A percentile compares a stretch with the other conserved stretches of the same genome.
These are phyloP conservation scores for Candolleomyces aberdarensis DNA, from an alignment of 768 basidiomycete species.

Conservation along the genomic window DNA sequence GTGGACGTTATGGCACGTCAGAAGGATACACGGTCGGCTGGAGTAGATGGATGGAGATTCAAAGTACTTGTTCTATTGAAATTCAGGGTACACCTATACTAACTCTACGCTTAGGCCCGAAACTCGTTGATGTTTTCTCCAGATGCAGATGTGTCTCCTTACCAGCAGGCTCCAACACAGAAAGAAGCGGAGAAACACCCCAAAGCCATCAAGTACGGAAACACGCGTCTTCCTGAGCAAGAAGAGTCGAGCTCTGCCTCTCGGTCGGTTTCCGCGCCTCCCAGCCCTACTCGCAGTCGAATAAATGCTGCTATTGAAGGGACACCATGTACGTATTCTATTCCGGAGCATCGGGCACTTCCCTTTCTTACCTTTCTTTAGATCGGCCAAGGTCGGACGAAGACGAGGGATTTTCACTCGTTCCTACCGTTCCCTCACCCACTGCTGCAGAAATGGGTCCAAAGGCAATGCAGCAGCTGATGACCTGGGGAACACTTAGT, in stretches of 20 bases:
- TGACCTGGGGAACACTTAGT: slow-evolving; percentile 96
- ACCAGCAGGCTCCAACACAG: slow-evolving; percentile 40
- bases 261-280: slow-evolving; percentile 54
- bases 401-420: slow-evolving; percentile 62
- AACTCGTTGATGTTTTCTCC: slow-evolving; percentile 96
- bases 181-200: slow-evolving; percentile 35
- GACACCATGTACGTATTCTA: slow-evolving; percentile 68
- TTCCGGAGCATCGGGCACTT: neutral
- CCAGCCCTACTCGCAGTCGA: slow-evolving; percentile 87
- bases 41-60: slow-evolving; percentile 82
- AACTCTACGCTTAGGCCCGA: slow-evolving; percentile 57
- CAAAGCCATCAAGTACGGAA: slow-evolving; percentile 70
- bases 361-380: slow-evolving; percentile 23
- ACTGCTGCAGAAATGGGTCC: slow-evolving; percentile 80
- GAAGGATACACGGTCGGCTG: slow-evolving; percentile 69
- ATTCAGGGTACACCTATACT: neutral
- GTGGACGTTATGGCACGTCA: slow-evolving; percentile 73
- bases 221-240: slow-evolving; percentile 77
- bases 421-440: slow-evolving; percentile 85
- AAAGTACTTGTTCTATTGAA: slow-evolving; percentile 42
- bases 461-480: slow-evolving; percentile 82
- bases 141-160: slow-evolving; percentile 84
- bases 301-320: slow-evolving; percentile 93
- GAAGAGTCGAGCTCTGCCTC: slow-evolving; percentile 47
- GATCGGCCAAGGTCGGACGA: slow-evolving; percentile 63